These are phyloP conservation scores for Puccinia horiana DNA, from an alignment of 1,284 basidiomycete genomes.

Conservation along the genomic window DNA sequence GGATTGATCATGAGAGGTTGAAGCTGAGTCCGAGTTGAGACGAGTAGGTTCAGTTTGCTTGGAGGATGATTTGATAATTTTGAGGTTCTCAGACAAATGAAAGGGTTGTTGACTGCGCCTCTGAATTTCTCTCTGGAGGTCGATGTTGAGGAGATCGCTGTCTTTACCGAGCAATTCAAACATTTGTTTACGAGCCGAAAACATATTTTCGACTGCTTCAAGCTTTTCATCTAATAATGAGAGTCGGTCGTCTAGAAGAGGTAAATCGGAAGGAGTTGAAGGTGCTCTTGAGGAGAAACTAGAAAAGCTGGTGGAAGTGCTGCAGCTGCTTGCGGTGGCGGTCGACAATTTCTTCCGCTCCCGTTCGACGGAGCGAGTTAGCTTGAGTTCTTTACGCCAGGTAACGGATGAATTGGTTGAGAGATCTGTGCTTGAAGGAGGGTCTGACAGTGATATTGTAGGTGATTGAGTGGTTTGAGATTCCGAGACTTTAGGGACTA, in stretches of 20 bases:
- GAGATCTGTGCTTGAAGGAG: not conserved
- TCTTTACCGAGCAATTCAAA: conserved; percentile 31
- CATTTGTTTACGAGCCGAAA: conserved; percentile 25
- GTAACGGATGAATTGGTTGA: not conserved
- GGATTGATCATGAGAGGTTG: not conserved
- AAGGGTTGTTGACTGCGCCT: not conserved
- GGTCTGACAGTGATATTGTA: not conserved
- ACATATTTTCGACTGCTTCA: conserved; percentile 28
- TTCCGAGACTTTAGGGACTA: not conserved
- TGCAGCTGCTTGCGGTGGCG: conserved; percentile 23
- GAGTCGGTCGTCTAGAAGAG: conserved; percentile 14
- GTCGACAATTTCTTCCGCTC: conserved; percentile 40
- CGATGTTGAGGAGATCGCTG: conserved; percentile 7
- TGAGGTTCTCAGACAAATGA: not conserved
- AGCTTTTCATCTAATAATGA: conserved; percentile 27
- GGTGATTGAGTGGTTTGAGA: not conserved
- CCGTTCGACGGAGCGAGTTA: conserved; percentile 23
- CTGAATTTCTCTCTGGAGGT: conserved; percentile 25
- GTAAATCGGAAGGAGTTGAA: conserved; percentile 19
- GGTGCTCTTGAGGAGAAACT: conserved; percentile 14
- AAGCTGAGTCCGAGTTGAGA: not conserved
- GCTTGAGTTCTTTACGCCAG: conserved; percentile 36
- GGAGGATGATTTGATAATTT: not conserved
- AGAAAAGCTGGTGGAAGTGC: conserved; percentile 11
- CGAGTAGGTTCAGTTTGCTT: not conserved